A percentile compares a stretch with the other conserved stretches of the same genome.
These are phyloP conservation scores for Kwoniella sp. DNA, from an alignment of 768 basidiomycete genomes.

Conservation along the genomic window DNA sequence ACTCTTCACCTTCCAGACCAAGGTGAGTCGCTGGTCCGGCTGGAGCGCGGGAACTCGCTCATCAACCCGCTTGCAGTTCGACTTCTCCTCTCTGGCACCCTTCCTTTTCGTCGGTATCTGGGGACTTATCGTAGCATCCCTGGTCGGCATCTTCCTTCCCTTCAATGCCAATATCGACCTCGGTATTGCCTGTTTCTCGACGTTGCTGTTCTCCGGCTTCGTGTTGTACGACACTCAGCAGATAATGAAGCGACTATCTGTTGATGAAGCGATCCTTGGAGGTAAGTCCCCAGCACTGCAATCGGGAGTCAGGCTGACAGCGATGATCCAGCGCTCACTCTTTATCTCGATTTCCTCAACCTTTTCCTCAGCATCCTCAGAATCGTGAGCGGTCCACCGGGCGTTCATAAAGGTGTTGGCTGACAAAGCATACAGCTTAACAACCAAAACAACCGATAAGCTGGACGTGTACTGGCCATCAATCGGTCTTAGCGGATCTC, in stretches of 20 bases:
- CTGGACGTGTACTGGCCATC: no score
- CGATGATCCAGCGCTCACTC: conserved; percentile 73
- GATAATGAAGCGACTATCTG: conserved; percentile 81
- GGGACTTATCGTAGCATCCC: conserved; percentile 71
- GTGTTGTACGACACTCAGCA: conserved; percentile 64
- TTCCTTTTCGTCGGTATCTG: conserved; percentile 82
- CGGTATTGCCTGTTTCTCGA: conserved; percentile 69
- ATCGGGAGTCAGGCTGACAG: no score
- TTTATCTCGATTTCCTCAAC: conserved; percentile 83
- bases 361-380: conserved; percentile 49
- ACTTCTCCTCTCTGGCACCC: conserved; percentile 87
- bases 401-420: neutral
- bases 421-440: conserved; percentile 23
- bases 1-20: conserved; percentile 89
- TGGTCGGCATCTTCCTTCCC: conserved; percentile 81
- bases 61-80: conserved; percentile 65
- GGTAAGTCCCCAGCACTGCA: conserved; percentile 68
- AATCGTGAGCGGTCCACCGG: conserved; percentile 36
- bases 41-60: neutral
- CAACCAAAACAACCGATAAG: conserved; percentile 38
- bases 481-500: no score
- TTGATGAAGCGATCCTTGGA: conserved; percentile 93
- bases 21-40: conserved; percentile 55
- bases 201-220: conserved; percentile 82
- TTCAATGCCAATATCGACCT: conserved; percentile 78